Base-by-base conservation (phyloP, 2,329 filamentous ascomycete species). In the Fusarium sp. region DNA sequence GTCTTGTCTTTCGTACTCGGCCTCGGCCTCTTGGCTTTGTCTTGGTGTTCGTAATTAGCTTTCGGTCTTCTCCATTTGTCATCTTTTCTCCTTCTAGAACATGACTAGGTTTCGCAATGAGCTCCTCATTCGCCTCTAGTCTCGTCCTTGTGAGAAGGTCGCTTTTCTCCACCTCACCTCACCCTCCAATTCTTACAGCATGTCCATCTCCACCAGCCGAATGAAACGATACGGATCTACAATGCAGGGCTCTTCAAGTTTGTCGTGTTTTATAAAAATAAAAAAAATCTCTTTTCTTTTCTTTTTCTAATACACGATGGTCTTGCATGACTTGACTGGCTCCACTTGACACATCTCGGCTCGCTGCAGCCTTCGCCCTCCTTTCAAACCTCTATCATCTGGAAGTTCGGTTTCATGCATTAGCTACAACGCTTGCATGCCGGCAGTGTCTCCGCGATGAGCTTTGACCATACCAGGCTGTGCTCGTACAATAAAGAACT, bases 31-130 rank as follows among this genome's bases (percentile, higher is more conserved):
- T 42, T 43, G 26, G 24, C 49, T 42, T 57, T 13, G 31, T 9
- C 28, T 58, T 33, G 18, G 26, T 21, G 47, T 38, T 12, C 33
- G 33, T 41, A 35, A 28, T 62, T 57, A 15, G 35, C 26, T 41
- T 23, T 29, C 26, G 20, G 37, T 48, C 26, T 53, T 29, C 24
- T 29, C 53, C 41, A 69, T 72, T 69, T 69, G 69, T 73, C 68
- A 68, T 62, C 58, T n/a, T 41, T 28, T 38, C 24, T 39, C 21
- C 54, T 73, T 74, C 72, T 74, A 71, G 71, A 74, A 74, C 42
- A 38, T 67, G 20, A 50, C 57, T 60, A 57, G 37, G 33, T 49
- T 48, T 63, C 57, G 55, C 63, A 64, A 50, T 68, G 59, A 24
- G 37, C 53, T 63, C 67, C 66, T 54, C 33, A 55, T 66, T 63